Base-by-base conservation (phyloP, 345 rosid species). In the Syzygium oleosum region DNA sequence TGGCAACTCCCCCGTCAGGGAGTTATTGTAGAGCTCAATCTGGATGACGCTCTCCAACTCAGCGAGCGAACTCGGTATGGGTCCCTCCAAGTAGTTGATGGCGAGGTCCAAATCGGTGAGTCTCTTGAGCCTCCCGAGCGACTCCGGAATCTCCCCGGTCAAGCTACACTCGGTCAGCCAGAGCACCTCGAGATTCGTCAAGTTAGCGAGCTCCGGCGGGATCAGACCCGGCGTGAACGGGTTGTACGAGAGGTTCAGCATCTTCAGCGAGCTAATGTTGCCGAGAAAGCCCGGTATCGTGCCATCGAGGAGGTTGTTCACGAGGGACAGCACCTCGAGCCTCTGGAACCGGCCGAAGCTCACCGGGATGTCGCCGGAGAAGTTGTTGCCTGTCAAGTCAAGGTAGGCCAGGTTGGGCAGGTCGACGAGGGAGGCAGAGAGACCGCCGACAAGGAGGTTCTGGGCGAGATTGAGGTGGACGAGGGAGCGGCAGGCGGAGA, bases 1-100 rank as follows among this genome's bases (percentile, higher is more conserved):
- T 41, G 99, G 99, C 43, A 98, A 84, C 52, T 86, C 89, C 17
- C 99, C 99, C 38, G 94, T 92, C 85, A 98, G 86, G 86, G 98
- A 93, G 97, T 98, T 98, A 92, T 98, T 97, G 89, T 97, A 98
- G 6, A 98, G 96, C 94, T 98, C 99, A 78, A 98, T 93, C 90
- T 98, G 99, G 59, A 96, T 93, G 34, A 98, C 89, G 46, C 93
- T 93, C 38, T 88, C 55, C 88, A 98, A 85, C 90, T 89, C 93
- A n/a, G 94, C 90, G 90, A 98, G 91, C 7, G 98, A 95, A 85
- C 91, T 89, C 85, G 99, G 99, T n/a, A 98, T 91, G 5, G 85
- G 31, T 3, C 99, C 99, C 51, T 27, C 91, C 9, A 98, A 88
- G 23, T 87, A 90, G 91, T 98, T 98, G 41, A 95, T 34, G 13